A percentile compares a stretch with the other conserved stretches of the same genome.
These are phyloP conservation scores for Panicum virgatum DNA, from an alignment of 202 grass and related monocot species.

Conservation along the genomic window DNA sequence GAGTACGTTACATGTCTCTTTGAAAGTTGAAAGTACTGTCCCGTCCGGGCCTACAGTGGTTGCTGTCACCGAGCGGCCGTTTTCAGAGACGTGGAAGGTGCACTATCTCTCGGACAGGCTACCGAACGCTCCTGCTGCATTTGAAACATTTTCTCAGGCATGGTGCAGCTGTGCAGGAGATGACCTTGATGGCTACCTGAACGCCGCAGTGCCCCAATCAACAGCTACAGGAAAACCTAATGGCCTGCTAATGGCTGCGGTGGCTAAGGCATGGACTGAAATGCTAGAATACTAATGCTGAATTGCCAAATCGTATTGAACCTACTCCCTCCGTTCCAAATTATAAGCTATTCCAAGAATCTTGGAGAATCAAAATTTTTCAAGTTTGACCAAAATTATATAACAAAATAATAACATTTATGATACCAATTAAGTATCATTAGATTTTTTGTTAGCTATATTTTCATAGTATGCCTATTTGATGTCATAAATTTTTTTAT, in stretches of 20 bases:
- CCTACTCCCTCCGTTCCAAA: no score
- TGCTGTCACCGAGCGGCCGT: background rate
- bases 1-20: background rate
- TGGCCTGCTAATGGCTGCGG: conserved; percentile 28
- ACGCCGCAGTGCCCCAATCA: conserved; percentile 6
- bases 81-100: conserved; percentile 17
- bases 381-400: no score
- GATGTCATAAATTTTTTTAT: no score
- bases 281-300: conserved; percentile 15
- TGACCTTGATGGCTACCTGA: background rate
- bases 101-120: conserved; percentile 21
- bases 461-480: no score
- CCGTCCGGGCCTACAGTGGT: background rate
- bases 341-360: no score
- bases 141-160: background rate
- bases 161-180: background rate
- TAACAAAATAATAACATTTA: no score
- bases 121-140: background rate
- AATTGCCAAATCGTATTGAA: background rate
- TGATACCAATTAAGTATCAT: no score
- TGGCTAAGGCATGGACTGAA: conserved; percentile 35
- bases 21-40: no score
- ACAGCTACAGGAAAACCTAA: conserved; percentile 21
- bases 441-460: no score
- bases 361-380: no score